These are phyloP conservation scores for Sesbania bispinosa DNA, from an alignment of 306 rosid genomes.

Conservation along the genomic window DNA sequence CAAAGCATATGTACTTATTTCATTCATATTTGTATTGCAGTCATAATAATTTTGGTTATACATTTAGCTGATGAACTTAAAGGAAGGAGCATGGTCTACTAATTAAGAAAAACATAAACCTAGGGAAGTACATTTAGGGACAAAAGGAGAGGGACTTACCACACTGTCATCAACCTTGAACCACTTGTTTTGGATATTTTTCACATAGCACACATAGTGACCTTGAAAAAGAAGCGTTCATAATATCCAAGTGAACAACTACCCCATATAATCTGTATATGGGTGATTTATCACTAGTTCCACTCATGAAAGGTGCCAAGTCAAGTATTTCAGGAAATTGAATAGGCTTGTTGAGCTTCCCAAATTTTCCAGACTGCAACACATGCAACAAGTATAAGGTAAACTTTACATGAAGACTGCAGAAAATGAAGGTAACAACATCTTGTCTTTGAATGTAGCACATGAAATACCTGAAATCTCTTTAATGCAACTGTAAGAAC, in stretches of 20 bases:
- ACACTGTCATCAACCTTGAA: slow-evolving; percentile 93
- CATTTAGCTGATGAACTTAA: not conserved
- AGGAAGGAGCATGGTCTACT: slow-evolving; percentile 4
- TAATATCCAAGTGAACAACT: slow-evolving; percentile 86
- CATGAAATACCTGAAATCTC: slow-evolving; percentile 81
- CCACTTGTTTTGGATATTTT: slow-evolving; percentile 87
- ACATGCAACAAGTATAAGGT: slow-evolving; percentile 2
- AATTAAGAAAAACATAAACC: not conserved
- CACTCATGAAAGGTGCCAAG: slow-evolving; percentile 85
- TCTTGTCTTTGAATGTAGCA: slow-evolving; percentile 1
- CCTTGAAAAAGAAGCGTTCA: slow-evolving; percentile 98
- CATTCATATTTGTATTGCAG: not conserved
- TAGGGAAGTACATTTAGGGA: not conserved
- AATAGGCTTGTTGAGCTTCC: slow-evolving; percentile 93
- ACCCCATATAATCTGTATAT: slow-evolving; percentile 84
- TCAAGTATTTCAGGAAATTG: slow-evolving; percentile 78
- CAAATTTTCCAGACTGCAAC: slow-evolving; percentile 89
- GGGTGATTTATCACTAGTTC: slow-evolving; percentile 88
- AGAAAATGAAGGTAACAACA: slow-evolving; percentile 3
- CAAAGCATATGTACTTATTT: not conserved
- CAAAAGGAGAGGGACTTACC: slow-evolving; percentile 46
- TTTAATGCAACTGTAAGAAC: slow-evolving; percentile 91
- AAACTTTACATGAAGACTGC: not conserved
- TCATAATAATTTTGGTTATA: not conserved
- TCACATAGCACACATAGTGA: slow-evolving; percentile 92